phyloP scores from a whole-genome alignment of 2,329 filamentous ascomycete species.

The Reticulascus tulasneorum region DNA sequence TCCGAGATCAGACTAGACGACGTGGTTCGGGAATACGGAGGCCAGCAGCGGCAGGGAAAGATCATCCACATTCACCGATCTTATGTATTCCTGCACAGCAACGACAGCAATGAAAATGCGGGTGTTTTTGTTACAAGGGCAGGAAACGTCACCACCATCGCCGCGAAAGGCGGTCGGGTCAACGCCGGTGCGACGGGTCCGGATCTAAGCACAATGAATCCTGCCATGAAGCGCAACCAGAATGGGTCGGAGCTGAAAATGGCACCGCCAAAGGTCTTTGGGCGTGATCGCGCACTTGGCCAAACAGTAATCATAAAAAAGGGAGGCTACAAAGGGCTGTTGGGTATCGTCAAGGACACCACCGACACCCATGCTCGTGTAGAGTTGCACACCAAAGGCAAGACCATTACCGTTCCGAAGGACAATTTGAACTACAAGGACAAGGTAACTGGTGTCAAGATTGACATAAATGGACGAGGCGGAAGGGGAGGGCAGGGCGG shows the following conservation, averaged over 20 bases:
- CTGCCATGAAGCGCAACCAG: conserved; percentile 71
- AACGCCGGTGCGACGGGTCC: conserved; percentile 58
- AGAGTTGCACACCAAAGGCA: conserved; percentile 91
- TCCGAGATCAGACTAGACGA: conserved; percentile 91
- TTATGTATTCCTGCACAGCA: conserved; percentile 86
- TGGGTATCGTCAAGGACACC: conserved; percentile 94
- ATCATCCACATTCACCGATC: conserved; percentile 93
- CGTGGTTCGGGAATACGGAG: conserved; percentile 84
- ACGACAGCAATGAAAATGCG: conserved; percentile 78
- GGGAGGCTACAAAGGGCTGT: conserved; percentile 84
- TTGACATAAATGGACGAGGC: conserved; percentile 61
- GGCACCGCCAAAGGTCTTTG: conserved; percentile 72
- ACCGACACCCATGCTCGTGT: conserved; percentile 83
- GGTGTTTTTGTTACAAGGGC: conserved; percentile 86
- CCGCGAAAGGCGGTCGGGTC: conserved; percentile 86
- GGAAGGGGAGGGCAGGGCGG: conserved; percentile 36
- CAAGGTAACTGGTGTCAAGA: conserved; percentile 70
- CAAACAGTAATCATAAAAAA: conserved; percentile 87
- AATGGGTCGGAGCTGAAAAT: conserved; percentile 48
- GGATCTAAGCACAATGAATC: conserved; percentile 89
- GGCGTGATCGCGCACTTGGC: conserved; percentile 78
- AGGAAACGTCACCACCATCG: conserved; percentile 81
- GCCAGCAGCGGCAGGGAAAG: conserved; percentile 79
- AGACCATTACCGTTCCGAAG: conserved; percentile 81
- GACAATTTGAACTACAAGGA: conserved; percentile 83